Evolutionary conservation across 2,329 filamentous ascomycete species (phyloP), one percentile per base, ranked within the genome.

Genomic region (Phoma herbarum): DNA sequence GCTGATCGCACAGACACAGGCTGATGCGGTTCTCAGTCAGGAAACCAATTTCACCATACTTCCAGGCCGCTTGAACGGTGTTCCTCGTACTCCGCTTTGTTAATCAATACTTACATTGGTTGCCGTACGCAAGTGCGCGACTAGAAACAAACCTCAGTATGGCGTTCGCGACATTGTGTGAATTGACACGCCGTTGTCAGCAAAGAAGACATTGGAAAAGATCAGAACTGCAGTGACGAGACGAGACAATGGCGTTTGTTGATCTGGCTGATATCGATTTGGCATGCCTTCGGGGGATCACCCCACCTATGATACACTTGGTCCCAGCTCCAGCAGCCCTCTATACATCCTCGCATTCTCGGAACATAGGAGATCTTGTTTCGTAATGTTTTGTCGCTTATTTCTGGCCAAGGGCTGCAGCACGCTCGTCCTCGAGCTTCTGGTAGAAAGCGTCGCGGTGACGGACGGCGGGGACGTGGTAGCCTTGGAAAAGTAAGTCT

Each of bases 401-500:
- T 63, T 71, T 70, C 59, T 80, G 75, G 61, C 80, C 79, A 23
- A 82, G 71, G 52, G 79, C 77, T 56, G 74, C 67, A 46, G 85
- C 85, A 65, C 86, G 82, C 79, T 88, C 80, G 68, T 86, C 82
- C 78, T 89, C 86, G 62, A 89, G 80, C 77, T 84, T 86, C 73
- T 83, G 79, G 81, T 89, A 89, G 81, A 83, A 87, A 70, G 80
- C 72, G 77, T 89, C 86, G 75, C 86, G 85, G 75, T 82, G 83
- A 75, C 85, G 85, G 74, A 88, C 85, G 66, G 84, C 80, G 72
- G 86, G 86, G 55, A 89, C 82, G 80, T 89, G 86, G 80, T 84
- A 88, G 72, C 86, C 86, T 87, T 67, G 20, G 37, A 31, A n/a
- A 45, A 47, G 52, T 62, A 46, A 62, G 64, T 49, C 31, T 48